Evolutionary conservation across 331 rosid species (phyloP), one percentile per base, ranked within the genome.

Genomic region (Pyracantha coccinea): DNA sequence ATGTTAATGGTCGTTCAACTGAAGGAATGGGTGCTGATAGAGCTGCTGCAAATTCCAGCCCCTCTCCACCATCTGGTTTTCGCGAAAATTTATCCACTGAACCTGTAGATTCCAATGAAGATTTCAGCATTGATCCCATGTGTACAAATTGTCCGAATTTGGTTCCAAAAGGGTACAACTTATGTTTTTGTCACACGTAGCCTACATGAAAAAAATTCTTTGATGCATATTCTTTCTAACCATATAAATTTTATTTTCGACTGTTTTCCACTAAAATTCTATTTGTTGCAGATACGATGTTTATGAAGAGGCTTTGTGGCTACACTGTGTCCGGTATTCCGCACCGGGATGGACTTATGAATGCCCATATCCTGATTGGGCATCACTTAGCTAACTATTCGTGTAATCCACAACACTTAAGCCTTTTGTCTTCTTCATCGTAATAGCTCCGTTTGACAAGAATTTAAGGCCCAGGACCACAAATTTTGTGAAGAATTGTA

Each of bases 61-160:
- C 66, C 79, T 86, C 89, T 66, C 73, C 32, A 17, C 35, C 59
- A 78, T 69, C 89, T 76, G 78, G 35, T 66, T 62, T 81, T 63
- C 65, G 25, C 33, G 90, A 84, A 76, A 81, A 80, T 73, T 68
- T 75, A 76, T 77, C 69, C 28, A 23, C 77, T 59, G 85, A 66
- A 66, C 60, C 72, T 54, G 84, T 84, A 77, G 93, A 80, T 73
- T 80, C 83, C 38, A 35, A 21, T 28, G 86, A 76, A 47, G 96
- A 85, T 54, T 90, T 95, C 80, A 73, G 87, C 77, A 80, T 88
- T 16, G 99, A 95, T 68, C 92, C 97, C 72, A 87, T 90, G 96
- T 95, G 99, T 81, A 90, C 97, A 72, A 95, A 95, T 82, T 95
- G 99, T 81, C 99, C 99, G 65, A 81, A 89, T 84, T 88, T 95